Evolutionary conservation across 2,329 filamentous ascomycete species (phyloP).

Genomic region (Malbranchea zuffiana): DNA sequence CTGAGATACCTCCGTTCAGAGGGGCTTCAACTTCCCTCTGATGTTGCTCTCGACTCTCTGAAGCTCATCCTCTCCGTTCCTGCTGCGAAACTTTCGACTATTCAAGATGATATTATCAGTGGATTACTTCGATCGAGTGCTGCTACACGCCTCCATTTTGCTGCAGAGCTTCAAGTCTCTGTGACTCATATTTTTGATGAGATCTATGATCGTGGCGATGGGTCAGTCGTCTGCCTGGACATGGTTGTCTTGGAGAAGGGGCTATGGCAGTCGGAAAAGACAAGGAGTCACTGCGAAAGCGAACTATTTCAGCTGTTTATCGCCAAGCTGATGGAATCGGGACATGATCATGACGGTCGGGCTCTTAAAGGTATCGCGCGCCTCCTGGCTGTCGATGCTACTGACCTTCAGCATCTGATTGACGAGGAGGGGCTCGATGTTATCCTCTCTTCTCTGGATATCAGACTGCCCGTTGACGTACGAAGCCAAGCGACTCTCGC

Average conservation of each 20-base stretch:
- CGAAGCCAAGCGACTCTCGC: conserved; percentile 73
- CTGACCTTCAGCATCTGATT: conserved; percentile 36
- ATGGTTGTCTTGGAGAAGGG: conserved; percentile 37
- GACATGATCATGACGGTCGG: conserved; percentile 57
- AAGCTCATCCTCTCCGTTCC: conserved; percentile 33
- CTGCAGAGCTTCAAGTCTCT: conserved; percentile 32
- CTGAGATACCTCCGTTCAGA: conserved; percentile 33
- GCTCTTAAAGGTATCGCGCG: conserved; percentile 51
- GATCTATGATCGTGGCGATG: conserved; percentile 39
- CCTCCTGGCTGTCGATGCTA: conserved; percentile 45
- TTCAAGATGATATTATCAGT: conserved; percentile 39
- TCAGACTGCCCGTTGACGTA: conserved; percentile 61
- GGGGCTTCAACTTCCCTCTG: conserved; percentile 34
- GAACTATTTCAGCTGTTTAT: conserved; percentile 56
- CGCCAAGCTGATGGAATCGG: conserved; percentile 81
- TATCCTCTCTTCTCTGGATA: conserved; percentile 74
- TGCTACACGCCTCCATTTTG: conserved; percentile 35
- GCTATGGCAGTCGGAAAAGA: conserved; percentile 36
- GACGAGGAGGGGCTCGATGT: conserved; percentile 72
- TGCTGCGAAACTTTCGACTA: conserved; percentile 26
- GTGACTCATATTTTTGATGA: conserved; percentile 40
- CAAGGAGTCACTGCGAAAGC: conserved; percentile 35
- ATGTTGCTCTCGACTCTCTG: conserved; percentile 34
- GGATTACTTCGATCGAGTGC: conserved; percentile 35
- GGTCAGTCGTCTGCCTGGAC: conserved; percentile 37